Evolutionary conservation across 2,329 filamentous ascomycete genomes (phyloP), one percentile per base, ranked within the genome.

Genomic region (Colletotrichum lindemuthianum): DNA sequence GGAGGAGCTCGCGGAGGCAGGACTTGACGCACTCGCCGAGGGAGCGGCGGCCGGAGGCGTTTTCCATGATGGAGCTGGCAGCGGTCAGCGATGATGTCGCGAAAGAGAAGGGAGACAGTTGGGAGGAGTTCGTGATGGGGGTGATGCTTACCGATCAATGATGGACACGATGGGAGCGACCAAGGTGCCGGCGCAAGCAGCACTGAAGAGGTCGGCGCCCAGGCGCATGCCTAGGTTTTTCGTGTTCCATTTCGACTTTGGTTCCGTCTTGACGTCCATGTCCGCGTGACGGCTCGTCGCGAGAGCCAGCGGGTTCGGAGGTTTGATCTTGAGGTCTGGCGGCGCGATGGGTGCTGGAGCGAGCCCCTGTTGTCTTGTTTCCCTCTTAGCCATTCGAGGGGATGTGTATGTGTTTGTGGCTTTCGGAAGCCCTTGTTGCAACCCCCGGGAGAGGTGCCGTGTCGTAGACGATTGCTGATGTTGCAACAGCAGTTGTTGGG

Each of bases 121-220:
- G 33, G 43, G 48, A 44, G 33, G 33, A 41, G 39, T 24, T 24
- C 24, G 24, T 24, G 13, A 15, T 12, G 6, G 45, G 33, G 41
- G 8, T 16, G 24, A 55, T 55, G 47, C 69, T 47, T 80, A 94
- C 91, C 90, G 88, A 77, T 97, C 93, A 77, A 97, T 96, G 69
- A 96, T 90, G 41, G 91, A 91, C 68, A 97, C 95, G 43, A 96
- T 75, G 1, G 94, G 93, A 59, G 93, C 92, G 51, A 97, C 90
- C 66, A 96, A 80, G 7, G 85, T 86, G 2, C 90, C 92, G 10
- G 93, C 92, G 49, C 86, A 85, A 2, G 86, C 84, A 2, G 92
- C 93, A 71, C 90, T 89, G 48, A 86, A 76, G 24, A 86, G 77
- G 79, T 97, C 93, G 13, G 88, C 86, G 47, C 83, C 86, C 11